A percentile compares a stretch with the other conserved stretches of the same genome.
These are phyloP conservation scores for Collybiopsis luxurians DNA, from an alignment of 768 basidiomycete genomes.

Conservation along the genomic window DNA sequence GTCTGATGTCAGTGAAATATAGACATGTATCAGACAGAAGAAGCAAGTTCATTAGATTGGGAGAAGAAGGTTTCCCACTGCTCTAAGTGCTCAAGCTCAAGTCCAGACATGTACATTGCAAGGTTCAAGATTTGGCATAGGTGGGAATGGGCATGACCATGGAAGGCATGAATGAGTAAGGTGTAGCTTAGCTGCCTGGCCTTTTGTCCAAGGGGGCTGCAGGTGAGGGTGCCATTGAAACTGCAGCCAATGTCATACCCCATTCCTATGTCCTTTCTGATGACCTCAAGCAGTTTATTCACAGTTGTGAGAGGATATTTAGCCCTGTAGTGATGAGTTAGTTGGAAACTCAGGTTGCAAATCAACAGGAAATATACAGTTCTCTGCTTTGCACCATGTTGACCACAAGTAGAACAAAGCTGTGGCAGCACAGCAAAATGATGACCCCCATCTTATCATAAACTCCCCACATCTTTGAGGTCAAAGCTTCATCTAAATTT, in stretches of 20 bases:
- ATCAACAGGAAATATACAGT: conserved; percentile 16
- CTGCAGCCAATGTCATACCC: conserved; percentile 23
- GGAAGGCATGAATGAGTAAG: conserved; percentile 12
- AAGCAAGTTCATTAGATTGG: conserved; percentile 11
- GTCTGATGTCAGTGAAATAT: conserved; percentile 17
- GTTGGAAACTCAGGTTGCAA: neutral
- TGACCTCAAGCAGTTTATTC: conserved; percentile 2
- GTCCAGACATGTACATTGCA: conserved; percentile 12
- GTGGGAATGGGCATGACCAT: conserved; percentile 20
- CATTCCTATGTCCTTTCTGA: conserved; percentile 5
- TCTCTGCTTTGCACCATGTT: conserved; percentile 30
- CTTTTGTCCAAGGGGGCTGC: conserved; percentile 13
- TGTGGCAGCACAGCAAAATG: conserved; percentile 20
- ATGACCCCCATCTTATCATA: conserved; percentile 23
- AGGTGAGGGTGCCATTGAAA: conserved; percentile 18
- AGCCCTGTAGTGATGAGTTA: neutral
- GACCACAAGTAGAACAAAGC: conserved; percentile 15
- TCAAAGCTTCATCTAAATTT: conserved; percentile 11
- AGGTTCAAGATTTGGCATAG: conserved; percentile 19
- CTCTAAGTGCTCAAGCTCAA: conserved; percentile 20
- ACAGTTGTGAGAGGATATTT: conserved; percentile 6
- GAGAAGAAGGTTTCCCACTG: conserved; percentile 14
- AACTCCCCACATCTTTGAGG: conserved; percentile 16
- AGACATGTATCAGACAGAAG: conserved; percentile 9
- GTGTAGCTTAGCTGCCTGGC: neutral